These are phyloP conservation scores for Pseudonectria foliicola DNA, from an alignment of 2,329 filamentous ascomycete genomes.

Conservation along the genomic window DNA sequence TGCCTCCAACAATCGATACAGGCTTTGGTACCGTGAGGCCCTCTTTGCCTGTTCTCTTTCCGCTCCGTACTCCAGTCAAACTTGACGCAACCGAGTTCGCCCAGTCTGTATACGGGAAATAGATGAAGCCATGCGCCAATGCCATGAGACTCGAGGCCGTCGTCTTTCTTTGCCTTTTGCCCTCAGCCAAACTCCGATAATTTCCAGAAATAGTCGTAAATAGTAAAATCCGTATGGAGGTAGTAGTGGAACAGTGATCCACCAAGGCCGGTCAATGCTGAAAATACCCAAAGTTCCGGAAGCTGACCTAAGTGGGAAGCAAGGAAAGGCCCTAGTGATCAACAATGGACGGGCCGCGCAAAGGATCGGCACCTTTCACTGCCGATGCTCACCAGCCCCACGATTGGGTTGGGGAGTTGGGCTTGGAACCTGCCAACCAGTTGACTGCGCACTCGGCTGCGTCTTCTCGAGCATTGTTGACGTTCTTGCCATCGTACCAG, in stretches of 20 bases:
- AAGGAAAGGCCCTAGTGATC: too few species aligned
- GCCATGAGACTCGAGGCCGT: slow-evolving; percentile 5
- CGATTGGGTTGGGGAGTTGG: slow-evolving; percentile 16
- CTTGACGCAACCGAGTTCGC: neutral
- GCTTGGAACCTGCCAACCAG: slow-evolving; percentile 39
- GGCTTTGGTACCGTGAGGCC: slow-evolving; percentile 9
- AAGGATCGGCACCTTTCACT: neutral
- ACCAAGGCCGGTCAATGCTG: too few species aligned
- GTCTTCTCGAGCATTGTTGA: slow-evolving; percentile 84
- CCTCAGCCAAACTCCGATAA: slow-evolving; percentile 16
- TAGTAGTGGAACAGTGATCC: too few species aligned
- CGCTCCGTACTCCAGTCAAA: slow-evolving; percentile 1
- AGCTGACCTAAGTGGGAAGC: too few species aligned
- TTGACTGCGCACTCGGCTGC: slow-evolving; percentile 75
- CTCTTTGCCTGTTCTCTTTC: slow-evolving; percentile 3
- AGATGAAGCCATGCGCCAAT: slow-evolving; percentile 5
- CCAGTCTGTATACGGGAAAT: slow-evolving; percentile 1
- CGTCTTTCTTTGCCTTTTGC: slow-evolving; percentile 8
- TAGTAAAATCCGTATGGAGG: neutral
- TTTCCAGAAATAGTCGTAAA: too few species aligned
- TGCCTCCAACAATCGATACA: slow-evolving; percentile 4
- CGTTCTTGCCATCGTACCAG: slow-evolving; percentile 86
- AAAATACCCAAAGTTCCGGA: too few species aligned
- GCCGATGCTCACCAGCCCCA: slow-evolving; percentile 16
- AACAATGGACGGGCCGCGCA: slow-evolving; percentile 3